Evolutionary conservation across 805 yeast species (phyloP), one percentile per base, ranked within the genome.

Genomic region (Yarrowia sp.): DNA sequence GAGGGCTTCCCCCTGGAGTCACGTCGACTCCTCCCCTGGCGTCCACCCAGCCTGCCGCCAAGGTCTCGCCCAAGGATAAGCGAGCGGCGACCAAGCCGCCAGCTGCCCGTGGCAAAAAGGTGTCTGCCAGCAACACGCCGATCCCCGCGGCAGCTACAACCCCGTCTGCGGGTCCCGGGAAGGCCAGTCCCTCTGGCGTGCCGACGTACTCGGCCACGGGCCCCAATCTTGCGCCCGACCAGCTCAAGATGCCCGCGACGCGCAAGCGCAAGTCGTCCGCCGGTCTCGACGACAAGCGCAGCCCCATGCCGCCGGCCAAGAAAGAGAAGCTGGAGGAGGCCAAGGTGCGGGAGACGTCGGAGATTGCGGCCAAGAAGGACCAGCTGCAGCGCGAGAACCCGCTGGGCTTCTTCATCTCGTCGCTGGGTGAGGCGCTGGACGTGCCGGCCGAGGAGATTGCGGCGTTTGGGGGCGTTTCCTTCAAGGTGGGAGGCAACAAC

Each of bases 371-470:
- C 34, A 64, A 64, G 36, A 66, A 74, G 68, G 70, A 72, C 60
- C 75, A 72, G 68, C 69, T 76, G 44, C 72, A 78, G 1, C 67
- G 72, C 15, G 68, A 74, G n/a, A 75, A 76, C 47, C 76, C 78
- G 5, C 58, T 73, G 47, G 72, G 73, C 38, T 77, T 72, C 69
- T 74, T 76, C 65, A 64, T 77, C 40, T 70, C 79, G 6, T 72
- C 75, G 20, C 72, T 77, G 36, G 79, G 78, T 5, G 76, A 78
- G 17, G 76, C 75, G 10, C 70, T 78, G 60, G 77, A 76, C 64
- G 74, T 76, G 14, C 65, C 75, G 8, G 74, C 76, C 12, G 76
- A 74, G 24, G 79, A 76, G 43, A 70, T 76, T 34, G 68, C 67
- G n/a, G 66, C 70, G 44, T 56, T 64, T 24, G 63, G 67, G 8